Evolutionary conservation across 805 yeast genomes (phyloP).

Genomic region (Lipomyces kockii): DNA sequence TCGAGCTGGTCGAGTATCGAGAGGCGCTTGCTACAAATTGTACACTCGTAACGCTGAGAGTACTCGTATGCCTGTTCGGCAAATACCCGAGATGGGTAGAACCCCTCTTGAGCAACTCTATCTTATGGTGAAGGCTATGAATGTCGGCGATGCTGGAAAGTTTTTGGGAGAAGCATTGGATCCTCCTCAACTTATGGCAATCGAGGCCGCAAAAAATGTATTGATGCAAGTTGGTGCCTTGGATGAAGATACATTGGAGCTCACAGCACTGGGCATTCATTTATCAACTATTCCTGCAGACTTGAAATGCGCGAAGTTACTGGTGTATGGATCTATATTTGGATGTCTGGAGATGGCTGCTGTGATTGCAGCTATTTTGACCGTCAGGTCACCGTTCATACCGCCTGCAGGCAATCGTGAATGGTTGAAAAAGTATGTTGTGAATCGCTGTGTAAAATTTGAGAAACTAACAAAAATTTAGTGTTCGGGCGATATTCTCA

Average conservation of each 20-base stretch:
- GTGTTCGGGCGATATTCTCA: conserved; percentile 38
- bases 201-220: conserved; percentile 56
- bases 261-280: conserved; percentile 80
- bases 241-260: conserved; percentile 48
- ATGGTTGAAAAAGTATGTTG: conserved; percentile 53
- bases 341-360: conserved; percentile 78
- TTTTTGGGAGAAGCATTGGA: conserved; percentile 80
- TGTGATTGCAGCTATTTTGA: conserved; percentile 77
- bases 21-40: conserved; percentile 80
- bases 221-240: conserved; percentile 78
- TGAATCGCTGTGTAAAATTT: background rate
- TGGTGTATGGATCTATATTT: conserved; percentile 79
- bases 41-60: conserved; percentile 67
- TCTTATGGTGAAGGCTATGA: conserved; percentile 86
- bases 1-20: conserved; percentile 94
- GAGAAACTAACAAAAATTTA: conserved; percentile 8
- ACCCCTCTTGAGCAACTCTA: conserved; percentile 83
- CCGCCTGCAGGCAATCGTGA: conserved; percentile 68
- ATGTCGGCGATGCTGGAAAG: conserved; percentile 67
- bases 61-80: conserved; percentile 65
- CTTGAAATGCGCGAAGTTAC: conserved; percentile 78
- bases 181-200: conserved; percentile 65
- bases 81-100: conserved; percentile 87
- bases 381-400: conserved; percentile 75
- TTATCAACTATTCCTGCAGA: conserved; percentile 83